Evolutionary conservation across 352 stramenopile genomes (phyloP).

Genomic region (Phytophthora nicotianae): DNA sequence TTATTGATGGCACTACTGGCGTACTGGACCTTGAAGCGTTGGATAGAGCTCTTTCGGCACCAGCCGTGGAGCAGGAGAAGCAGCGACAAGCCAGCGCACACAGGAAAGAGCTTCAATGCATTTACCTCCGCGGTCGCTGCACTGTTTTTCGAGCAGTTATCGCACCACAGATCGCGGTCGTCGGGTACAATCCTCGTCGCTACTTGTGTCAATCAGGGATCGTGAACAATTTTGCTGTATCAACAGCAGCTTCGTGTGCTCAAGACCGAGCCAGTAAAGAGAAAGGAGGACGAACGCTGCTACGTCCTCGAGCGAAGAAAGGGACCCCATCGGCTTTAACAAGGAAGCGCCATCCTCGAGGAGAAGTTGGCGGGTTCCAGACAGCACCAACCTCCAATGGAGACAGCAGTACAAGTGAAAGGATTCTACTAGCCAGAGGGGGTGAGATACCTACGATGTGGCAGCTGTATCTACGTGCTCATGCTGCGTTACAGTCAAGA

Average conservation of each 20-base stretch:
- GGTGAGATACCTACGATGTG: slow-evolving; percentile 41
- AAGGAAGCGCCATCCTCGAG: slow-evolving; percentile 24
- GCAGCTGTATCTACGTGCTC: slow-evolving; percentile 43
- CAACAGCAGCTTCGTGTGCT: not conserved
- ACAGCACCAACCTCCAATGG: not conserved
- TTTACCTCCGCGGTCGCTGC: slow-evolving; percentile 55
- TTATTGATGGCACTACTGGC: slow-evolving; percentile 48
- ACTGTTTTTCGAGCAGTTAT: slow-evolving; percentile 57
- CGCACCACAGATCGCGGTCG: slow-evolving; percentile 45
- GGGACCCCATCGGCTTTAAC: slow-evolving; percentile 4
- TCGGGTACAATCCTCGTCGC: slow-evolving; percentile 48
- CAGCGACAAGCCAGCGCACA: slow-evolving; percentile 43
- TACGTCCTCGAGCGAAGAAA: slow-evolving; percentile 28
- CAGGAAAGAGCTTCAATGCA: slow-evolving; percentile 57
- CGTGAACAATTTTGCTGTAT: not conserved
- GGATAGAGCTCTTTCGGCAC: slow-evolving; percentile 44
- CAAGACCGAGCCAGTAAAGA: slow-evolving; percentile 27
- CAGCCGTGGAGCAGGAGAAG: slow-evolving; percentile 40
- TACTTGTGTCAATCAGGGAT: slow-evolving; percentile 17
- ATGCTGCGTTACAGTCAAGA: slow-evolving; percentile 20
- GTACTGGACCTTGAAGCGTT: slow-evolving; percentile 52
- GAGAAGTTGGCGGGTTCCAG: slow-evolving; percentile 18
- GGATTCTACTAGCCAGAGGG: slow-evolving; percentile 21
- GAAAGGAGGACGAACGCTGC: slow-evolving; percentile 20
- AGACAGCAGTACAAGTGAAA: slow-evolving; percentile 21